Base-by-base conservation (phyloP, 2,329 filamentous ascomycete genomes). In the Colletotrichum karsti region DNA sequence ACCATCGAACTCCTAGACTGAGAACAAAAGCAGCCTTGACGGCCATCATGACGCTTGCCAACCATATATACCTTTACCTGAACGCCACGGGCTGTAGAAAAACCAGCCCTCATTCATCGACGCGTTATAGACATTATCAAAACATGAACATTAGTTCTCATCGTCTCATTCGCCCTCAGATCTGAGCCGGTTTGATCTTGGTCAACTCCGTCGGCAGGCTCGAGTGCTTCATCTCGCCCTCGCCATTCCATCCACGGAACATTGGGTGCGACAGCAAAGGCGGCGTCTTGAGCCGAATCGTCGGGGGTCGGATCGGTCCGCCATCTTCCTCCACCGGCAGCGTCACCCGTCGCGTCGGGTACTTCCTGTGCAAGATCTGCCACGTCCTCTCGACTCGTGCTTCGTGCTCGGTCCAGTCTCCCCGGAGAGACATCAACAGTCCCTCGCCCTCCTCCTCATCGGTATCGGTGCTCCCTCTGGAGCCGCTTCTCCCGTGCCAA, bases 341-440 rank as follows among this genome's bases (percentile, higher is more conserved):
- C 30, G 54, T 54, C 15, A 68, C 46, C 18, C 65, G 53, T 10
- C 65, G 42, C 4, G 65, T 68, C 7, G 65, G 65, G 54, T 68
- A 68, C 54, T 68, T 68, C 24, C 54, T 68, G n/a, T 68, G 65
- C 0, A 68, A 44, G 9, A 68, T 62, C 39, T 68, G 60, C 65
- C 65, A 68, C 37, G 65, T 68, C 60, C 20, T 53, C 46, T 68
- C 65, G 8, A 68, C 65, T 22, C 60, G 44, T 28, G 60, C 65
- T 18, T 68, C 65, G 24, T 68, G 65, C 24, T 68, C 54, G 1
- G 39, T 58, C 65, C 65, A 68, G 37, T 65, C 60, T 15, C 65
- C 60, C 4, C 65, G 44, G 1, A 65, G 44, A 1, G 44, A 41
- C 60, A 41, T 59, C 13, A 68, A 9, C 2, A 68, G 2, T 0